Evolutionary conservation across 805 yeast species (phyloP).

Genomic region (Suhomyces xylopsoci): DNA sequence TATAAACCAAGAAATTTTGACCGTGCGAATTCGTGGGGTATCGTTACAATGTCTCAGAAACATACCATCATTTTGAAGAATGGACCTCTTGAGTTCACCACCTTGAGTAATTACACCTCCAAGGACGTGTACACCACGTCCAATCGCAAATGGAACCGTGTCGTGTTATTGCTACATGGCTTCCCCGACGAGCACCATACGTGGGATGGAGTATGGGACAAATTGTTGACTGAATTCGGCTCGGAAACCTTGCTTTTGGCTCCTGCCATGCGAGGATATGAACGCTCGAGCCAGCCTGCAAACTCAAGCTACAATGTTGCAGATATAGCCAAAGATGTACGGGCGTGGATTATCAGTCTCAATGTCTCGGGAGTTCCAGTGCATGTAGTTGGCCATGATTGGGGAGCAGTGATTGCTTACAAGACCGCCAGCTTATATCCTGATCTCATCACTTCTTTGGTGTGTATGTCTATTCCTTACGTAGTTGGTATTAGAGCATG

Average conservation of each 20-base stretch:
- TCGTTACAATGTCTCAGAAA: background rate
- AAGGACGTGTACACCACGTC: slow-evolving; percentile 12
- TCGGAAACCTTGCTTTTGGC: slow-evolving; percentile 21
- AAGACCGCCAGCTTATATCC: slow-evolving; percentile 35
- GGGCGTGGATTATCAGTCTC: slow-evolving; percentile 29
- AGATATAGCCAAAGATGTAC: slow-evolving; percentile 34
- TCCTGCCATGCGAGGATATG: slow-evolving; percentile 40
- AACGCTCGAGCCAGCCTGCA: slow-evolving; percentile 26
- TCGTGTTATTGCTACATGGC: slow-evolving; percentile 10
- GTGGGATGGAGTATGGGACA: slow-evolving; percentile 22
- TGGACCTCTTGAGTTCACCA: slow-evolving; percentile 18
- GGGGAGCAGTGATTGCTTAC: slow-evolving; percentile 41
- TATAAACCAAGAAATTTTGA: background rate
- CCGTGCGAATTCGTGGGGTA: background rate
- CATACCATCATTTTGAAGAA: slow-evolving; percentile 6
- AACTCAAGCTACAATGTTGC: slow-evolving; percentile 22
- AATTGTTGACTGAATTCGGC: slow-evolving; percentile 10
- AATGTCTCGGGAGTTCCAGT: slow-evolving; percentile 20
- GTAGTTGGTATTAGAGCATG: slow-evolving; percentile 23
- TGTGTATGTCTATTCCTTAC: slow-evolving; percentile 40
- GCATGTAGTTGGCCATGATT: slow-evolving; percentile 42
- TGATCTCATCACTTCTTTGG: slow-evolving; percentile 28
- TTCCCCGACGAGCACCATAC: slow-evolving; percentile 38
- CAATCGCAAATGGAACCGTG: slow-evolving; percentile 7
- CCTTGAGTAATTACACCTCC: slow-evolving; percentile 16